Evolutionary conservation across 2,329 filamentous ascomycete genomes (phyloP), one percentile per base, ranked within the genome.

Genomic region (Calonectria pseudoturangicola): DNA sequence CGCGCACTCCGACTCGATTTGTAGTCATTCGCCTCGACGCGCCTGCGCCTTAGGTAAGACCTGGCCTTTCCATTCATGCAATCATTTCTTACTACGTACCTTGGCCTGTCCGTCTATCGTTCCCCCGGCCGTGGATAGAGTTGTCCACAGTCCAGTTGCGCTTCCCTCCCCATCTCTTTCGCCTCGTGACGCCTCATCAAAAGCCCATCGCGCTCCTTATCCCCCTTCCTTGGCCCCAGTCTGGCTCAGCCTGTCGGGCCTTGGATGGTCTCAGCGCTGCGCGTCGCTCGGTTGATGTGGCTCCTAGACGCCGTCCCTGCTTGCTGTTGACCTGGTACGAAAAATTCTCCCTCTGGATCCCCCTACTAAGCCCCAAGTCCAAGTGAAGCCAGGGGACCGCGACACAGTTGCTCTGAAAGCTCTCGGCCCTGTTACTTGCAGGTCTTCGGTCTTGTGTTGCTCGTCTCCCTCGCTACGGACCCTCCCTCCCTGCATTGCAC

Each of bases 1-100:
- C 74, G 74, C 74, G 69, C 64, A 71, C 48, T 54, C 60, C 69
- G 69, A 71, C 64, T 65, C 58, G 70, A 75, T 68, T 79, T 71
- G 76, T 79, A 79, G 79, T 80, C 72, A 80, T 79, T 75, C 75
- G 73, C 73, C 77, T 76, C 75, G 76, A 79, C 76, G 75, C 75
- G 74, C 75, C 66, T 66, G 73, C 74, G 72, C 77, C 79, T 82
- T 82, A 82, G 80, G 81, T 83, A 82, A 82, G 80, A 80, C 75
- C 75, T 75, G 45, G 69, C 70, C 72, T 80, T 73, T 78, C 74
- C 70, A 70, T 76, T 75, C 74, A 68, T 74, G 72, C 72, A 70
- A 76, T 74, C 72, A 68, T 70, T 73, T 72, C 73, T 70, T 73
- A 77, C 71, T 73, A 75, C 78, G 71, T 73, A 73, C 70, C 74